Evolutionary conservation across 768 basidiomycete species (phyloP).

Genomic region (Rhodotorula graminis): DNA sequence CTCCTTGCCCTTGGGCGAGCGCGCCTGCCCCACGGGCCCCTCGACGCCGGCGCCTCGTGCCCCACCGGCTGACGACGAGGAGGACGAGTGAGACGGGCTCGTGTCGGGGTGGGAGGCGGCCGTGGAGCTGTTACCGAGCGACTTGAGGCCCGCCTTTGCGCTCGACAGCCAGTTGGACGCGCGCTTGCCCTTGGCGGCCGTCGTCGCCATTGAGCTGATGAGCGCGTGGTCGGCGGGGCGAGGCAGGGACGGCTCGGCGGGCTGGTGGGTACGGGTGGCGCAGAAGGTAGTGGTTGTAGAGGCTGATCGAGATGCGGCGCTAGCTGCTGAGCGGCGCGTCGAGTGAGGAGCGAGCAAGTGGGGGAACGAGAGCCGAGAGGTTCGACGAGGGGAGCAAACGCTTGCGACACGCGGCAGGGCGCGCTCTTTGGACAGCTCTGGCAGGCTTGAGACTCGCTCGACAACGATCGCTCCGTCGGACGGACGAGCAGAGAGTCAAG

Average conservation of each 20-base stretch:
- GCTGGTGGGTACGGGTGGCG: background rate
- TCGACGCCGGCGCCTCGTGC: background rate
- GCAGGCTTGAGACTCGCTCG: no score
- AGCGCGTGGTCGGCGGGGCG: background rate
- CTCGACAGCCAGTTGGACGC: slow-evolving; percentile 17
- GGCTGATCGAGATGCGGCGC: no score
- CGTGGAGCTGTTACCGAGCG: background rate
- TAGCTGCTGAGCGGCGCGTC: no score
- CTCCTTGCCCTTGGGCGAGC: slow-evolving; percentile 4
- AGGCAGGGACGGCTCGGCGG: background rate
- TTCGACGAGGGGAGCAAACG: no score
- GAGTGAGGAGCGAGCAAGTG: no score
- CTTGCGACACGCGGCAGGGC: no score
- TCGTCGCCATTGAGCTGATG: background rate
- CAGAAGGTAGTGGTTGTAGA: no score
- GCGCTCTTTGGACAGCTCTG: no score
- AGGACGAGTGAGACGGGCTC: background rate
- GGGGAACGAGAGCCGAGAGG: no score
- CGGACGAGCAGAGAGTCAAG: no score
- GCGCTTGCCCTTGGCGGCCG: background rate
- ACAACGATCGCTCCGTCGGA: no score
- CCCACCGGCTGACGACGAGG: background rate
- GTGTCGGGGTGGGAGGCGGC: rapidly evolving
- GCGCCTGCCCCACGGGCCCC: background rate
- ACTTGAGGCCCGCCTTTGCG: slow-evolving; percentile 24